A percentile compares a stretch with the other conserved stretches of the same genome.
Conservation (phyloP, 2,329 filamentous ascomycete species). For the Myriosclerotinia duriaeana region DNA sequence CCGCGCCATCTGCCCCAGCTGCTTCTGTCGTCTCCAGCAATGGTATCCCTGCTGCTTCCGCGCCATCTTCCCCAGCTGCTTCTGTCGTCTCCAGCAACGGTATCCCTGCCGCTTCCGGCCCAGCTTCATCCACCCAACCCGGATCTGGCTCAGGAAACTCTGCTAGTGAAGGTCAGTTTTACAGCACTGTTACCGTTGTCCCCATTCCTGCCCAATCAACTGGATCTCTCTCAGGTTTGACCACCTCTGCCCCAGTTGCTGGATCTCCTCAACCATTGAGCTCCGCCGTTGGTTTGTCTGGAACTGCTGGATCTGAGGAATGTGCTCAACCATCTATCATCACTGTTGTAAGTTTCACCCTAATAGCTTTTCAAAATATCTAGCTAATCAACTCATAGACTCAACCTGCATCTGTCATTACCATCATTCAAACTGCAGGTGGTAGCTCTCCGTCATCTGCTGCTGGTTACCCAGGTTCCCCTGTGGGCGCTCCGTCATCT, state of each 20-base stretch:
- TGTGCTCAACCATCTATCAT: slow-evolving; percentile 17
- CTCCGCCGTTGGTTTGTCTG: not conserved
- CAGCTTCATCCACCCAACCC: not conserved
- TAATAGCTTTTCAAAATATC: not conserved
- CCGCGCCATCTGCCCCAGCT: slow-evolving; percentile 1
- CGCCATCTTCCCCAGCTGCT: not conserved
- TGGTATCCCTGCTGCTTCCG: not conserved
- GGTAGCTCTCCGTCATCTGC: not conserved
- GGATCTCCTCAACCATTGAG: slow-evolving; percentile 6
- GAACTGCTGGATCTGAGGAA: slow-evolving; percentile 3
- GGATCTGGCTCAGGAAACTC: slow-evolving; percentile 14
- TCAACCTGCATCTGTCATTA: slow-evolving; percentile 15
- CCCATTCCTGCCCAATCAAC: slow-evolving; percentile 18
- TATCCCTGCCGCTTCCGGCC: not conserved
- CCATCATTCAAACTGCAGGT: slow-evolving; percentile 14
- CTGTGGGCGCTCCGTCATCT: too few relatives aligned
- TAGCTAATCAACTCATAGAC: slow-evolving; percentile 8
- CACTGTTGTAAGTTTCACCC: slow-evolving; percentile 17
- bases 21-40: not conserved
- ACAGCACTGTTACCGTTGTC: slow-evolving; percentile 16
- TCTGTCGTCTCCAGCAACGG: not conserved
- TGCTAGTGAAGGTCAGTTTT: not conserved
- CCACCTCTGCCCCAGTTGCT: slow-evolving; percentile 2
- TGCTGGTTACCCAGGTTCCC: too few relatives aligned
- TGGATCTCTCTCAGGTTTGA: slow-evolving; percentile 3